phyloP scores from a whole-genome alignment of 192 early-diverging fungal species.

The Backusella tarrabulga region DNA sequence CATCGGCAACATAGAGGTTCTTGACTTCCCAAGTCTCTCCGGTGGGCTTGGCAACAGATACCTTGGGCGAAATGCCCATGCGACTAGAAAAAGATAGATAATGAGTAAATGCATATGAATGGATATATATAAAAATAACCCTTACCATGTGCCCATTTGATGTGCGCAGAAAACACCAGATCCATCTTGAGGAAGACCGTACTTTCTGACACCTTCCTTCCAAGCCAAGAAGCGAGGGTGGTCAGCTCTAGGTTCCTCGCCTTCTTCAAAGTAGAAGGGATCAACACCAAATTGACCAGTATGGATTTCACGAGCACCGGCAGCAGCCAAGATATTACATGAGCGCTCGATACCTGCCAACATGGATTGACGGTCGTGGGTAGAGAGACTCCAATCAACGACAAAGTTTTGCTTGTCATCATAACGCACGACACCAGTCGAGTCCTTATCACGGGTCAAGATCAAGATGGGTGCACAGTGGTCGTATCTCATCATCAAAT shows the following conservation, averaged over 20 bases:
- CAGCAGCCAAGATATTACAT: constrained; percentile 55
- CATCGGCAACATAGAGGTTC: constrained; percentile 72
- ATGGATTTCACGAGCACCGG: constrained; percentile 58
- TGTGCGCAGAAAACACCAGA: constrained; percentile 53
- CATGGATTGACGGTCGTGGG: constrained; percentile 49
- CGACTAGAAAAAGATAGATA: constrained; percentile 35
- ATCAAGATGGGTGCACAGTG: constrained; percentile 51
- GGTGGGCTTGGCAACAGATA: constrained; percentile 60
- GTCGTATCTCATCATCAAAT: constrained; percentile 44
- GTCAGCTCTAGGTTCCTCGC: constrained; percentile 36
- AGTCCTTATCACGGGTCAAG: constrained; percentile 62
- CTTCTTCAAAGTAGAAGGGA: constrained; percentile 28
- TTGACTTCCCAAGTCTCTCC: constrained; percentile 77
- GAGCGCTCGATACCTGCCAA: constrained; percentile 44
- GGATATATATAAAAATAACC: background rate
- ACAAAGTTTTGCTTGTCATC: constrained; percentile 41
- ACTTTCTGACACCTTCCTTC: constrained; percentile 26
- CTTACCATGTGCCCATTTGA: constrained; percentile 65
- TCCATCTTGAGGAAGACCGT: constrained; percentile 34
- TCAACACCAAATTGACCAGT: constrained; percentile 51
- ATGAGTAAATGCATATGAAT: background rate
- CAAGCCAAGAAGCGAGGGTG: constrained; percentile 31
- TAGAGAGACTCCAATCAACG: constrained; percentile 51
- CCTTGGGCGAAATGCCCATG: constrained; percentile 57
- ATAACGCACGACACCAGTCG: constrained; percentile 40